phyloP scores from a whole-genome alignment of 805 yeast genomes.

The Kodamaea hsintzibuensis region DNA sequence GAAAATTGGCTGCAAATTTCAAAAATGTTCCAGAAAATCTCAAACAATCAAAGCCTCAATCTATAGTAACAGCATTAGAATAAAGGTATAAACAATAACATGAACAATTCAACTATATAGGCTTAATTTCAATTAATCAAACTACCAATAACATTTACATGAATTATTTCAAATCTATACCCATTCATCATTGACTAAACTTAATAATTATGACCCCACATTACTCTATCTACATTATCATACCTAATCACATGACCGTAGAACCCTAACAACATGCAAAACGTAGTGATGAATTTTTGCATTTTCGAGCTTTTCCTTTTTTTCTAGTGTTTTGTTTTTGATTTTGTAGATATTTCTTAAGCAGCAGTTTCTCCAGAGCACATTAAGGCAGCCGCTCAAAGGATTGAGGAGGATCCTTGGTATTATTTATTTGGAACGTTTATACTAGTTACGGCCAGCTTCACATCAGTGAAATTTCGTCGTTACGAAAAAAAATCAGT shows the following conservation, averaged over 20 bases:
- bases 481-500: not conserved
- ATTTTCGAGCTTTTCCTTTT: not conserved
- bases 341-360: not conserved
- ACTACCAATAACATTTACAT: too few relatives aligned
- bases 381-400: not conserved
- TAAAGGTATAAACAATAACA: not conserved
- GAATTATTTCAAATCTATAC: too few relatives aligned
- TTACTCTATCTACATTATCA: not conserved
- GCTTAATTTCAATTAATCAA: too few relatives aligned
- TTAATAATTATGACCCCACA: too few relatives aligned
- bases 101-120: not conserved
- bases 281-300: not conserved
- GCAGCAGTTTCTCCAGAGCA: not conserved
- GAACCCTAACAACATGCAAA: slow-evolving; percentile 1
- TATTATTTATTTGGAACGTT: not conserved
- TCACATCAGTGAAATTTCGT: not conserved
- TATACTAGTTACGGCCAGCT: not conserved
- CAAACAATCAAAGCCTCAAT: not conserved
- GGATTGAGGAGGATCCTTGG: not conserved
- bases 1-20: not conserved
- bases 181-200: not conserved
- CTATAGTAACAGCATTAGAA: not conserved
- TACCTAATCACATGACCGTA: not conserved
- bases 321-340: not conserved
- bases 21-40: not conserved